Evolutionary conservation across 164 flowering plant species (phyloP).

Genomic region (Liriodendron chinense): DNA sequence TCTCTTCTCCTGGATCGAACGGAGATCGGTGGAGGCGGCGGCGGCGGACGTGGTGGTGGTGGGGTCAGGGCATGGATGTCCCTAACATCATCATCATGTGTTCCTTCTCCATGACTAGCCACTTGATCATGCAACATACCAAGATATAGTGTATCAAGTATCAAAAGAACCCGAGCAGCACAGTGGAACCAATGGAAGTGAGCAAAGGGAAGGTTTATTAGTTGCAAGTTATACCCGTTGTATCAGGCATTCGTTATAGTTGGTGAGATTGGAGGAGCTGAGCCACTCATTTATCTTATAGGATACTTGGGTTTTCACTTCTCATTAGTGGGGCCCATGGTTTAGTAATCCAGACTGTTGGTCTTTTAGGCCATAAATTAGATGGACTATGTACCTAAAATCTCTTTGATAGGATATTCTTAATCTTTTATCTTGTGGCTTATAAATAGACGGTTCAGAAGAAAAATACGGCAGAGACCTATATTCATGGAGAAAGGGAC

Average conservation of each 20-base stretch:
- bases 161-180: neutral
- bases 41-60: conserved; percentile 18
- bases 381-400: neutral
- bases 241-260: neutral
- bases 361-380: no score
- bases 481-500: no score
- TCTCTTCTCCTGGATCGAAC: conserved; percentile 24
- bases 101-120: conserved; percentile 9
- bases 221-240: neutral
- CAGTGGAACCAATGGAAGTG: neutral
- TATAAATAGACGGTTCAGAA: no score
- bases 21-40: neutral
- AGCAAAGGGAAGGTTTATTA: neutral
- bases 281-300: neutral
- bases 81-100: conserved; percentile 28
- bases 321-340: neutral
- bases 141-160: neutral
- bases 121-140: conserved; percentile 34
- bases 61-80: conserved; percentile 74
- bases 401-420: neutral
- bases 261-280: neutral
- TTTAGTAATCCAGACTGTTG: neutral
- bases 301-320: no score
- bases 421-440: no score
- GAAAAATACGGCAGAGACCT: no score